Percentiles rank a stretch among this genome's conserved stretches.
These are phyloP conservation scores for Esteya vermicola DNA, from an alignment of 2,329 filamentous ascomycete genomes.

Conservation along the genomic window DNA sequence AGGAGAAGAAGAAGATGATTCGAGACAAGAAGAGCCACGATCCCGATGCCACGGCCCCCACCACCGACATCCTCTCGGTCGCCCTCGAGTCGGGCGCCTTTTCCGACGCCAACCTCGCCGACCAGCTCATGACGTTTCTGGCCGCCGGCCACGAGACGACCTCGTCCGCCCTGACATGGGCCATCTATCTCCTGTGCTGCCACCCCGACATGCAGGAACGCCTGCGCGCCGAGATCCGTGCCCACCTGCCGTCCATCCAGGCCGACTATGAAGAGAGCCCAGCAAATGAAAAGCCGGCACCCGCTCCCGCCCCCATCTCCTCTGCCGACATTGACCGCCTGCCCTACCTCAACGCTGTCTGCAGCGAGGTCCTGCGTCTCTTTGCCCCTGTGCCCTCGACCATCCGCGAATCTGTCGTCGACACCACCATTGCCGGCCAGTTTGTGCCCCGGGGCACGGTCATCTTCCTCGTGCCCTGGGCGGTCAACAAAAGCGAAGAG, in stretches of 20 bases:
- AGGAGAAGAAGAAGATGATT: slow-evolving; percentile 59
- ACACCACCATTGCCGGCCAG: slow-evolving; percentile 52
- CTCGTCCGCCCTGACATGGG: slow-evolving; percentile 62
- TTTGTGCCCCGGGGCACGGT: slow-evolving; percentile 56
- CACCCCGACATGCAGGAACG: slow-evolving; percentile 50
- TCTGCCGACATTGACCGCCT: slow-evolving; percentile 53
- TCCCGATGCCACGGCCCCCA: slow-evolving; percentile 17
- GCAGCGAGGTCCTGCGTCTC: slow-evolving; percentile 62
- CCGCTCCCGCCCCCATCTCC: slow-evolving; percentile 14
- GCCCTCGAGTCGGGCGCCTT: slow-evolving; percentile 66
- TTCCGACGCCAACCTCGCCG: slow-evolving; percentile 64
- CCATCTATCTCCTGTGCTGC: slow-evolving; percentile 52
- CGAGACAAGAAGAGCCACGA: too few relatives aligned
- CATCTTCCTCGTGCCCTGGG: slow-evolving; percentile 49
- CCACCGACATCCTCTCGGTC: slow-evolving; percentile 66
- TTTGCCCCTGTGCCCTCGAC: slow-evolving; percentile 60
- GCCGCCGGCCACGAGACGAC: slow-evolving; percentile 74
- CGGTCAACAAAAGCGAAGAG: slow-evolving; percentile 52
- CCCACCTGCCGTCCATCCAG: slow-evolving; percentile 38
- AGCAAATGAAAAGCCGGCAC: too few relatives aligned
- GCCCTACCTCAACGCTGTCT: slow-evolving; percentile 68
- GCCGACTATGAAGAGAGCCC: too few relatives aligned
- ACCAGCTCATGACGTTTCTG: slow-evolving; percentile 85
- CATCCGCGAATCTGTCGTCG: slow-evolving; percentile 45
- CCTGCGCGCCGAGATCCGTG: slow-evolving; percentile 54